Base-by-base conservation (phyloP, 2,329 filamentous ascomycete genomes). In the Akanthomyces muscarius region DNA sequence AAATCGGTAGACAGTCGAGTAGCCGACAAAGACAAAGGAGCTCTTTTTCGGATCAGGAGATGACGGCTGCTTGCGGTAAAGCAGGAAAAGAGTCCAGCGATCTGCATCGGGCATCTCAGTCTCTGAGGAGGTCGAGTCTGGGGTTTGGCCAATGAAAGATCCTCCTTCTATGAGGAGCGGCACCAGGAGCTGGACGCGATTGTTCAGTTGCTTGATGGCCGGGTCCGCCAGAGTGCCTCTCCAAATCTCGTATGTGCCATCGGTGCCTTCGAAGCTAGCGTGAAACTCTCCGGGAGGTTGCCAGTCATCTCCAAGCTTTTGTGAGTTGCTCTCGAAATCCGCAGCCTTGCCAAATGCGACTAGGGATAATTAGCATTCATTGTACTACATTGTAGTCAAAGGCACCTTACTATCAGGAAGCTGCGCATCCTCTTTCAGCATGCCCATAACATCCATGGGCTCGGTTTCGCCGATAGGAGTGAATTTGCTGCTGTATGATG, bases 101-200 rank as follows among this genome's bases (percentile, higher is more conserved):
- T 92, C 85, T 23, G 86, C 88, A 65, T 93, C 89, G 0, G 89
- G 83, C 59, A 90, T 83, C 45, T 92, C 86, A 48, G 72, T 82
- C 64, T 91, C 84, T 18, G 85, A 83, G 57, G 92, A 86, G 2
- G 80, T 75, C 4, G 76, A 76, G 5, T 81, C 74, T 1, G 68
- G 69, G 36, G 79, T 73, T 42, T 78, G 71, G 11, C 78, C 85
- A 52, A 97, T 87, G 44, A 86, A 86, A 5, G 86, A 90, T n/a
- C 93, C 95, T 33, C 91, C 95, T 74, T 99, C 96, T 65, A 99
- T 97, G 74, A 92, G 96, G 64, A 98, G 81, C 18, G 91, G 86
- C 5, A 93, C 86, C 42, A 96, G 80, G 62, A 97, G 86, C 76
- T 97, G 92, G 67, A 96, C 85, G 59, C 93, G 91, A 65, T 86